These are phyloP conservation scores for Xylaria sp. DNA, from an alignment of 2,329 filamentous ascomycete species.

Conservation along the genomic window DNA sequence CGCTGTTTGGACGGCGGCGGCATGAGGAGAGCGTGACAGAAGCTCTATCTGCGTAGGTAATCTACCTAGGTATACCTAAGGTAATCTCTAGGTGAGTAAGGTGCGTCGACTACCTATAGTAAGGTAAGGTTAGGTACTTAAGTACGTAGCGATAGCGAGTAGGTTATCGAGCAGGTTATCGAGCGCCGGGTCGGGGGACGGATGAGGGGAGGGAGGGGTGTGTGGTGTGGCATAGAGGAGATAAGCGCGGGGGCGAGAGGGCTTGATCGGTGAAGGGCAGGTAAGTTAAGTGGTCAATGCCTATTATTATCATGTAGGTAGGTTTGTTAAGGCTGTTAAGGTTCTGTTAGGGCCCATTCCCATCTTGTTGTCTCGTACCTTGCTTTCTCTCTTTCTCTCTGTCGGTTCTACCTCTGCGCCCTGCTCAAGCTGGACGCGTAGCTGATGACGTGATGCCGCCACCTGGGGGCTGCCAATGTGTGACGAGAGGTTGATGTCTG, in stretches of 20 bases:
- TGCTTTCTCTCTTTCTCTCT: background rate
- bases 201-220: background rate
- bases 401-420: conserved; percentile 18
- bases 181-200: background rate
- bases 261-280: too few relatives aligned
- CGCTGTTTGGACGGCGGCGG: conserved; percentile 76
- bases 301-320: background rate
- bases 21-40: conserved; percentile 55
- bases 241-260: conserved; percentile 3
- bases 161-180: conserved; percentile 13
- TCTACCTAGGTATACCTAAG: too few relatives aligned
- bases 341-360: background rate
- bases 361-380: background rate
- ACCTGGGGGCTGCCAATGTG: conserved; percentile 27
- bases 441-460: conserved; percentile 36
- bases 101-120: conserved; percentile 17
- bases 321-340: background rate
- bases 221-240: background rate
- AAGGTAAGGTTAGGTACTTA: conserved; percentile 25
- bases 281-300: too few relatives aligned
- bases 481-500: background rate
- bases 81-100: conserved; percentile 29
- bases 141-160: conserved; percentile 7
- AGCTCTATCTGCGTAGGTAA: conserved; percentile 14
- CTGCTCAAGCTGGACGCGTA: conserved; percentile 19